These are phyloP conservation scores for Lentinus tigrinus DNA, from an alignment of 768 basidiomycete species.

Conservation along the genomic window DNA sequence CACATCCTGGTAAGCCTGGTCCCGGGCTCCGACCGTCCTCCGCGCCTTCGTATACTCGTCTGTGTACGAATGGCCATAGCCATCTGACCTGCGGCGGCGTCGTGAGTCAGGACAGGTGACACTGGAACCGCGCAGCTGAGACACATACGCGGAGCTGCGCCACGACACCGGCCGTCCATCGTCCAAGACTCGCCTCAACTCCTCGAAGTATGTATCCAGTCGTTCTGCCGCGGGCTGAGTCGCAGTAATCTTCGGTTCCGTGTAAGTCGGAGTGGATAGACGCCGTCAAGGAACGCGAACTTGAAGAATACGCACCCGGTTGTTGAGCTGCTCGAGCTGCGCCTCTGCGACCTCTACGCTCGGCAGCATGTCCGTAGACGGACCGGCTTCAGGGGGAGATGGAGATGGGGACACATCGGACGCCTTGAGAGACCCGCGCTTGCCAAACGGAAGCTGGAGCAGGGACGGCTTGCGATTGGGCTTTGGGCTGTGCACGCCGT, in stretches of 20 bases:
- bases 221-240: slow-evolving; percentile 6
- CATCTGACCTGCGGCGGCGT: background rate
- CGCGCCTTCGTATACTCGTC: slow-evolving; percentile 11
- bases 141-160: slow-evolving; percentile 13
- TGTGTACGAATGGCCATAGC: background rate
- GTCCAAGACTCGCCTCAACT: slow-evolving; percentile 12
- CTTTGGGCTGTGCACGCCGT: background rate
- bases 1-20: slow-evolving; percentile 16
- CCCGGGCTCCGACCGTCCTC: slow-evolving; percentile 17
- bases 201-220: slow-evolving; percentile 18
- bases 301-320: slow-evolving; percentile 5
- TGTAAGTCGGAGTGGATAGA: background rate
- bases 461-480: slow-evolving; percentile 11
- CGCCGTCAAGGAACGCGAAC: background rate
- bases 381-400: background rate
- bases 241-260: slow-evolving; percentile 6
- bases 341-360: slow-evolving; percentile 11
- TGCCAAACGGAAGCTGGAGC: background rate
- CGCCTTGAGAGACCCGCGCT: background rate
- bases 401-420: background rate
- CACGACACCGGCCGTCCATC: slow-evolving; percentile 17
- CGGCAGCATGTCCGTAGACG: background rate
- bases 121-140: background rate
- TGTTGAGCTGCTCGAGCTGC: background rate
- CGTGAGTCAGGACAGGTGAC: background rate